Base-by-base conservation (phyloP, 495 filamentous ascomycete species). In the Penicillium paradoxum region DNA sequence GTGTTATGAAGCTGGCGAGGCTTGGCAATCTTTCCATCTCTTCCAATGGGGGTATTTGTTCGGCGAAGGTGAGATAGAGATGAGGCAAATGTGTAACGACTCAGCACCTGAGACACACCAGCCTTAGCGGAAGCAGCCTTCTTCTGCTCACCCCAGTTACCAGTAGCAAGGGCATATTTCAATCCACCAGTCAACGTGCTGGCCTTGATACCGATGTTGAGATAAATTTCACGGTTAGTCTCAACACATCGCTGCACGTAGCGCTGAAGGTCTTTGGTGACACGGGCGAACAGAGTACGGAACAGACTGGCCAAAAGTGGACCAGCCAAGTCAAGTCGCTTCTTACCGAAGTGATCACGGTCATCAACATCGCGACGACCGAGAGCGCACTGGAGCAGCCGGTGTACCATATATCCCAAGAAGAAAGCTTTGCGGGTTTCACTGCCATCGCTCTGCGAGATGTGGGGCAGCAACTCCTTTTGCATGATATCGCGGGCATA, bases 71-170 rank as follows among this genome's bases (percentile, higher is more conserved):
- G 95, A 6, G 95, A 97, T 18, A 99, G 71, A 3, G 91, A 96
- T 27, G 95, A 97, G 17, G 95, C 87, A 64, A 93, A 99, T 0
- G 95, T 97, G 64, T 97, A 97, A 62, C 93, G 84, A 77, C 96
- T 97, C 48, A 99, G 77, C 71, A 99, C 95, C 72, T 99, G 93
- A 9, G 92, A 97, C 25, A 99, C 93, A 73, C 93, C 93, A 45
- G 93, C 93, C 57, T 95, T 97, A 1, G 90, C 86, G 57, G 82
- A 87, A 57, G 87, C 88, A 17, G 93, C 92, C 77, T 97, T 97
- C 80, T 97, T 99, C 71, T 97, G 93, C 55, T 97, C 93, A 54
- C 95, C 95, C 93, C 93, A 99, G 70, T 99, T 99, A 51, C 93
- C 93, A 7, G 93, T 99, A n/a, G 93, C 91, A 38, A 99, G 79